Evolutionary conservation across 306 rosid genomes (phyloP).

Genomic region (Boehmeria nivea): DNA sequence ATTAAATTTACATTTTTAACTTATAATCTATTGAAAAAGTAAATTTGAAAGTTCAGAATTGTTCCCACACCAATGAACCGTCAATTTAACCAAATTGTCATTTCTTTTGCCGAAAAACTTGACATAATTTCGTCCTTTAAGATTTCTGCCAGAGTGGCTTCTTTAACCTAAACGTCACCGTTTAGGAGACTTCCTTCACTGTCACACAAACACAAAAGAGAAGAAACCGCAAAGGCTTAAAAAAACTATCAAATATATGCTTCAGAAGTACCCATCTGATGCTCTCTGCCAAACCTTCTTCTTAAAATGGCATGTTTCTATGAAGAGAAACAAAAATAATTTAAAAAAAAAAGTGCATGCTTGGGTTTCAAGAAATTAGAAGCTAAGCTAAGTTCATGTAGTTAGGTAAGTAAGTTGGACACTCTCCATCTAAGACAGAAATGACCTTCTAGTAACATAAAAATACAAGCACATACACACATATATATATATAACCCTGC

Average conservation of each 20-base stretch:
- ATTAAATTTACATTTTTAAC: too few species aligned
- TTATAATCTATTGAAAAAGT: too few species aligned
- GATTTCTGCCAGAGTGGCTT: not conserved
- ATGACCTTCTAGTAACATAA: not conserved
- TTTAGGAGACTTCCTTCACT: not conserved
- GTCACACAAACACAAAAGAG: too few species aligned
- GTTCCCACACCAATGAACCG: too few species aligned
- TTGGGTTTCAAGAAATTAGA: conserved; percentile 47
- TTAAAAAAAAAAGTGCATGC: conserved; percentile 24
- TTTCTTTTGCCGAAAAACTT: too few species aligned
- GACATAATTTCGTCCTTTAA: conserved; percentile 4
- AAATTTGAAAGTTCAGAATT: too few species aligned
- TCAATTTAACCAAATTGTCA: too few species aligned
- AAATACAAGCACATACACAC: not conserved
- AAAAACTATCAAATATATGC: not conserved
- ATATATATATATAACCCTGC: not conserved
- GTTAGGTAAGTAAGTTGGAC: conserved; percentile 58
- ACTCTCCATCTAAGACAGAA: conserved; percentile 38
- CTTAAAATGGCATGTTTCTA: conserved; percentile 2
- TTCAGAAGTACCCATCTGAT: not conserved
- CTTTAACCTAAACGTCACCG: conserved; percentile 5
- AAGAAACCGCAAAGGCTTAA: not conserved
- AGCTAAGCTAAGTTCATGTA: conserved; percentile 46
- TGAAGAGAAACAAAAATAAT: conserved; percentile 6
- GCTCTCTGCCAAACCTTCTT: too few species aligned